Percentiles rank a stretch among this genome's conserved stretches.
phyloP scores from a whole-genome alignment of 495 filamentous ascomycete species.

The Aspergillus cristatus region DNA sequence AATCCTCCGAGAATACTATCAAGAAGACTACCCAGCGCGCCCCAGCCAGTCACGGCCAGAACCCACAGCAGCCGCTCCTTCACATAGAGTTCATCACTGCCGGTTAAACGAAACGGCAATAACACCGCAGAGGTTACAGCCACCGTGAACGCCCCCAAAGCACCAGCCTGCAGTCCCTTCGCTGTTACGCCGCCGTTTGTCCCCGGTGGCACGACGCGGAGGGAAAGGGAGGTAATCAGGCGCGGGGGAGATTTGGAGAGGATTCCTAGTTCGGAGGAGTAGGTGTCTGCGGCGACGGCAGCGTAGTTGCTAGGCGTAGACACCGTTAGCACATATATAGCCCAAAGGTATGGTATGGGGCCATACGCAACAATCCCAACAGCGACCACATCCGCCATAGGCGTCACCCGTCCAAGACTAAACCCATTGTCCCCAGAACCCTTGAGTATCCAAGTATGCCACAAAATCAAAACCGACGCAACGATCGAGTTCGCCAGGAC shows the following conservation, averaged over 20 bases:
- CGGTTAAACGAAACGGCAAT: slow-evolving; percentile 56
- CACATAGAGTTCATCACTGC: slow-evolving; percentile 22
- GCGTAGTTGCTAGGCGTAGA: slow-evolving; percentile 61
- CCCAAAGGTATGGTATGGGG: background rate
- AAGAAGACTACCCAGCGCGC: slow-evolving; percentile 66
- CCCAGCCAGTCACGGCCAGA: slow-evolving; percentile 56
- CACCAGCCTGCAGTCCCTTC: slow-evolving; percentile 61
- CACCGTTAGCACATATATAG: background rate
- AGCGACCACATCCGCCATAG: slow-evolving; percentile 39
- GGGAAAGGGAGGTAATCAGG: slow-evolving; percentile 73
- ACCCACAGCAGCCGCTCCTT: slow-evolving; percentile 46
- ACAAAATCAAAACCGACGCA: slow-evolving; percentile 61
- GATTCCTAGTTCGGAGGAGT: slow-evolving; percentile 92
- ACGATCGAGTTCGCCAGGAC: slow-evolving; percentile 82
- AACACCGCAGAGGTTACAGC: slow-evolving; percentile 54
- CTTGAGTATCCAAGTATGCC: slow-evolving; percentile 56
- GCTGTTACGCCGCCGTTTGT: slow-evolving; percentile 88
- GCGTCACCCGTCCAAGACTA: slow-evolving; percentile 25
- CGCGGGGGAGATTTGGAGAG: slow-evolving; percentile 65
- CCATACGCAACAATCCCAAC: slow-evolving; percentile 49
- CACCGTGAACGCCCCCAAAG: slow-evolving; percentile 64
- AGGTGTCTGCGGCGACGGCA: slow-evolving; percentile 84
- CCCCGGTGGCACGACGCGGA: slow-evolving; percentile 70
- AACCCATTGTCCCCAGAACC: slow-evolving; percentile 2
- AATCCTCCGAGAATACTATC: slow-evolving; percentile 82